Percentiles rank a stretch among this genome's conserved stretches.
Conservation (phyloP, 257 asterid genomes). For the Striga asiatica region DNA sequence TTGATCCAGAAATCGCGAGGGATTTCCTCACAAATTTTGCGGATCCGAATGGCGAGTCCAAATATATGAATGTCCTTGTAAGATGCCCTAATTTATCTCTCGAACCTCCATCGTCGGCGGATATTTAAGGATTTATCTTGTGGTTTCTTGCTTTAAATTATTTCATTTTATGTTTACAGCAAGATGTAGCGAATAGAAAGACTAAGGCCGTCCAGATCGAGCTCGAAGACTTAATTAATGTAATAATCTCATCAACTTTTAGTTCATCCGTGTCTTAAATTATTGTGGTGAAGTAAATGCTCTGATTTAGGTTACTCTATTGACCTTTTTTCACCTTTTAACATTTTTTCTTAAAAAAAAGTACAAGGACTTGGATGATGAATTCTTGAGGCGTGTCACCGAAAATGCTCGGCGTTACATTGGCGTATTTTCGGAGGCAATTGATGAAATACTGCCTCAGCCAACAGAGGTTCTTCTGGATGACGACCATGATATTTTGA, state of each 20-base stretch:
- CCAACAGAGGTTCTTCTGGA: conserved; percentile 83
- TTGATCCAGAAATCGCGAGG: conserved; percentile 55
- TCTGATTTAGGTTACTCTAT: conserved; percentile 6
- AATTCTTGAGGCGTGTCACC: conserved; percentile 59
- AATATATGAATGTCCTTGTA: conserved; percentile 66
- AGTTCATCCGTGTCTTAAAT: neutral
- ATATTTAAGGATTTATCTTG: neutral
- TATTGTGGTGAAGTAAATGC: neutral
- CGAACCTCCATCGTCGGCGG: neutral
- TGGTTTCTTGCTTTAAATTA: neutral
- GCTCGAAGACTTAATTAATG: conserved; percentile 70
- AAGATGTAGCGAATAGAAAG: conserved; percentile 89
- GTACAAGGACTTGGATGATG: conserved; percentile 88
- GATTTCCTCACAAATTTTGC: conserved; percentile 66
- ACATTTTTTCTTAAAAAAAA: neutral
- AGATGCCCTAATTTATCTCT: conserved; percentile 17
- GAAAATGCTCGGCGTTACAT: conserved; percentile 77
- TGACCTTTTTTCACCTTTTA: neutral
- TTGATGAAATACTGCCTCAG: conserved; percentile 89
- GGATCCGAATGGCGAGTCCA: conserved; percentile 59
- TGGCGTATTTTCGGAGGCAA: conserved; percentile 67
- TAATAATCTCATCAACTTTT: conserved; percentile 18
- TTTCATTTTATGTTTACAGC: conserved; percentile 32
- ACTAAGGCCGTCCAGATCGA: conserved; percentile 70
- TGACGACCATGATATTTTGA: conserved; percentile 71